Conservation (phyloP, 1,139 yeast genomes). For the Ashbya aceris region DNA sequence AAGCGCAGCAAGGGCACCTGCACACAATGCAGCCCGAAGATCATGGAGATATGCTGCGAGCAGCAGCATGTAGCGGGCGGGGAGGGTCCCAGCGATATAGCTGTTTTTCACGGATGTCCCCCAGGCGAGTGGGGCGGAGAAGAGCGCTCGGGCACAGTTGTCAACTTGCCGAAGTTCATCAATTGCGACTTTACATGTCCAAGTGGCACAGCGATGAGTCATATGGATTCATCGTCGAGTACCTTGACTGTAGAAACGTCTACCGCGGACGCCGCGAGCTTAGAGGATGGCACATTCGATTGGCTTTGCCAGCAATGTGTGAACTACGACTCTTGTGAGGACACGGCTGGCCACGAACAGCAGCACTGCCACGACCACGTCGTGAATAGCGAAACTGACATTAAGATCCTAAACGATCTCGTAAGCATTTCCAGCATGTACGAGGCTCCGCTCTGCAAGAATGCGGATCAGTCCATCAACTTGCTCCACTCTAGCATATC, state of each 20-base stretch:
- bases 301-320: constrained; percentile 20
- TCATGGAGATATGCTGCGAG: constrained; percentile 35
- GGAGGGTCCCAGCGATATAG: constrained; percentile 4
- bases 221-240: constrained; percentile 1
- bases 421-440: constrained; percentile 28
- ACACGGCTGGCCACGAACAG: constrained; percentile 11
- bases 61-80: constrained; percentile 19
- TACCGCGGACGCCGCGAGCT: neutral
- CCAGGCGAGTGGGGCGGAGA: neutral
- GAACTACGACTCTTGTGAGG: constrained; percentile 11
- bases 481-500: constrained; percentile 2
- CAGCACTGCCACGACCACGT: constrained; percentile 18
- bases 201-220: constrained; percentile 5
- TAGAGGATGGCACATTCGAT: constrained; percentile 18
- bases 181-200: constrained; percentile 21
- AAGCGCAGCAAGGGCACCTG: constrained; percentile 1
- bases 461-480: constrained; percentile 7
- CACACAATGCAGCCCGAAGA: constrained; percentile 30
- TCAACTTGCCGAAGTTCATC: constrained; percentile 19
- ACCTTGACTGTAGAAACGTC: neutral
- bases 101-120: constrained; percentile 3
- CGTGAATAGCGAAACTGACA: constrained; percentile 20
- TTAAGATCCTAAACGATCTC: constrained; percentile 25
- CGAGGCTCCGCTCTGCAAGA: constrained; percentile 26
- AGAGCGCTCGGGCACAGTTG: neutral